Evolutionary conservation across 2,329 filamentous ascomycete genomes (phyloP), one percentile per base, ranked within the genome.

Genomic region (Leptographium radiaticola): DNA sequence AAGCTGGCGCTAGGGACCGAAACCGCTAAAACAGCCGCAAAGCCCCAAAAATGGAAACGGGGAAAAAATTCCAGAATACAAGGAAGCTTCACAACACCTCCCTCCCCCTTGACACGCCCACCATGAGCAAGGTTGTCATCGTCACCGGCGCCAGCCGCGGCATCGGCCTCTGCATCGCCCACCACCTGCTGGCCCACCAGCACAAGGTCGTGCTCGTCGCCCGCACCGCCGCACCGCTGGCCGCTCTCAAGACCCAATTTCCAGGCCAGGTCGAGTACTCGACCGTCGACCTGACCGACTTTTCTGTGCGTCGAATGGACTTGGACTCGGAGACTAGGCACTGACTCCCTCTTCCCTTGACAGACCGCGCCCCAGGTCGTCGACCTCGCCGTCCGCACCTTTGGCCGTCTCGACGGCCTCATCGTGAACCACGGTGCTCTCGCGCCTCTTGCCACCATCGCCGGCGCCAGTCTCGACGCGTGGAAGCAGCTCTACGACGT

Each of bases 401-500:
- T 88, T 66, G 84, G 83, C 11, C 74, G 72, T 49, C 69, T 98
- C 6, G 89, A 98, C 64, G 86, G 83, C 1, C 66, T 98, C 46
- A 80, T 98, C 13, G 71, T 97, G 57, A 97, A 97, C 67, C 93
- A 98, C 65, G 90, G 89, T 20, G 74, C 82, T 1, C 70, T 98
- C 46, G 77, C 81, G n/a, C 86, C 89, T 1, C 83, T 94, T 44
- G 80, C 79, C 51, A 80, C 79, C 55, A 71, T 97, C 46, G 80
- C 71, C 4, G 79, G 91, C 53, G 75, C 77, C 16, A 77, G 79
- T n/a, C 64, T 81, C 0, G 81, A 86, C 40, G 83, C 86, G 57
- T 96, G 90, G 87, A 84, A 81, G 62, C 68, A 71, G 2, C 73
- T 78, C 10, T 96, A 89, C 67, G 84, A 95, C 61, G 74, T 89